phyloP scores from a whole-genome alignment of 2,329 filamentous ascomycete species.

The Alternaria tenuissima region DNA sequence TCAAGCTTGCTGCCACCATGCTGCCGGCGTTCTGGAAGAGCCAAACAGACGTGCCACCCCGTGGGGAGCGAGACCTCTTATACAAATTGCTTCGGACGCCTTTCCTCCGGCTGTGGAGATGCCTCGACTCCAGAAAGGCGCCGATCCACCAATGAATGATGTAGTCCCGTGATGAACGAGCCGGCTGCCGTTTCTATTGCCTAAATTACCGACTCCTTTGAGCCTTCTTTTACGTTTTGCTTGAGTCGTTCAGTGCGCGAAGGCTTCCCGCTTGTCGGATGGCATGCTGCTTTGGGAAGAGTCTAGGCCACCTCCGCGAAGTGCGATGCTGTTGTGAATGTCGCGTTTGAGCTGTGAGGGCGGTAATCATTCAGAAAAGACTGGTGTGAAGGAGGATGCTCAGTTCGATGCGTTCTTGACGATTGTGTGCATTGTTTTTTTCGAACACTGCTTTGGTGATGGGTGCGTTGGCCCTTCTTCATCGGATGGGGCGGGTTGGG shows the following conservation, averaged over 20 bases:
- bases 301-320: background rate
- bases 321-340: constrained; percentile 2
- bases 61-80: constrained; percentile 18
- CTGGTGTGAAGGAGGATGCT: no score
- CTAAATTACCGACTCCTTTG: constrained; percentile 7
- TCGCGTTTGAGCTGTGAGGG: background rate
- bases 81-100: constrained; percentile 18
- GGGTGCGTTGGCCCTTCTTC: background rate
- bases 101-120: constrained; percentile 25
- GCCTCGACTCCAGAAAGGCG: constrained; percentile 1
- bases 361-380: background rate
- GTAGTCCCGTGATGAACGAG: constrained; percentile 8
- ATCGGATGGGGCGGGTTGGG: constrained; percentile 1
- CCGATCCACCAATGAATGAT: constrained; percentile 20
- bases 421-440: background rate
- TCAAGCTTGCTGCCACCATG: background rate
- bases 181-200: constrained; percentile 13
- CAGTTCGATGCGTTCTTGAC: accelerated
- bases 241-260: constrained; percentile 7
- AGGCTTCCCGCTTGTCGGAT: constrained; percentile 8
- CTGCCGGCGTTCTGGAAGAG: constrained; percentile 1
- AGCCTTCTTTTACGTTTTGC: background rate
- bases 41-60: constrained; percentile 17
- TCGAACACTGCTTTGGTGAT: background rate
- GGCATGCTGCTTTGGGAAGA: constrained; percentile 14